Percentiles rank a stretch among this genome's conserved stretches.
Evolutionary conservation across 768 basidiomycete genomes (phyloP).

Genomic region (Rhodotorula diobovata): DNA sequence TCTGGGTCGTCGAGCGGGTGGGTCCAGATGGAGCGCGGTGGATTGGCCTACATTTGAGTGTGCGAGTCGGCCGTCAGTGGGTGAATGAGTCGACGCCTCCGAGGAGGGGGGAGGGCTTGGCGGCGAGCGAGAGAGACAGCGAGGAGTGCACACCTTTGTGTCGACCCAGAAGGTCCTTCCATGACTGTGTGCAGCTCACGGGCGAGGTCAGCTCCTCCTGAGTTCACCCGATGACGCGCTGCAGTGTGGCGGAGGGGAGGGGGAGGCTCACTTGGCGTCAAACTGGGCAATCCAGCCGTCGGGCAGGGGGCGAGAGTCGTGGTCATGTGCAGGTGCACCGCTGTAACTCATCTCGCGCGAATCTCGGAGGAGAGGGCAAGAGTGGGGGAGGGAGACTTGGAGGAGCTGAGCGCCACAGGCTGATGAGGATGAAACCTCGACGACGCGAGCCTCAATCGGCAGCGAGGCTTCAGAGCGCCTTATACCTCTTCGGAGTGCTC

Average conservation of each 20-base stretch:
- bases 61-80: not conserved
- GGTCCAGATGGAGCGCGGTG: slow-evolving; percentile 66
- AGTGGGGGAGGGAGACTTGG: too few species aligned
- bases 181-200: slow-evolving; percentile 9
- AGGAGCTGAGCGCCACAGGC: too few species aligned
- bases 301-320: slow-evolving; percentile 24
- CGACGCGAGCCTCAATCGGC: too few species aligned
- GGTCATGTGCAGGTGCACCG: too few species aligned
- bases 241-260: not conserved
- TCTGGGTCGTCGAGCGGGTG: slow-evolving; percentile 68
- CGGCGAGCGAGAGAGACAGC: too few species aligned
- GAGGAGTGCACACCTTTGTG: slow-evolving; percentile 5
- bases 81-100: not conserved
- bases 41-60: slow-evolving; percentile 48
- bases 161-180: slow-evolving; percentile 28
- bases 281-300: slow-evolving; percentile 23
- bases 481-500: too few species aligned
- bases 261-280: slow-evolving; percentile 4
- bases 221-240: not conserved
- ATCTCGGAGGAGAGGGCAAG: not conserved
- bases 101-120: too few species aligned
- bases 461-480: too few species aligned
- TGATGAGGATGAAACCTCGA: too few species aligned
- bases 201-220: not conserved
- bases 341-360: too few species aligned